Conservation (phyloP, 2,329 filamentous ascomycete species). For the Cercospora sojina region DNA sequence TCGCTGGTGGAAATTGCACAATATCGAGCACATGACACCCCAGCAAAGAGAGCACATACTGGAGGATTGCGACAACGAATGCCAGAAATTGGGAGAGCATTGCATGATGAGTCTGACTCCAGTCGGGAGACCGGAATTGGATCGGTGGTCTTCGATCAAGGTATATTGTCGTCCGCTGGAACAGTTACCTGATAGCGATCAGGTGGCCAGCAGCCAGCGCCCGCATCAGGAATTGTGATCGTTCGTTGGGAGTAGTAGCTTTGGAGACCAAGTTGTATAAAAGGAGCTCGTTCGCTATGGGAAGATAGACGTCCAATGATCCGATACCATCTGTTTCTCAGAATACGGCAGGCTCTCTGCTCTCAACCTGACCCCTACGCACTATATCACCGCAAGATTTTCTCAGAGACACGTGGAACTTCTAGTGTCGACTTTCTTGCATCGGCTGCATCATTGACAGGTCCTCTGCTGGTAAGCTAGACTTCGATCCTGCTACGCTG, state of each 20-base stretch:
- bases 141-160: too few relatives aligned
- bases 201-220: too few relatives aligned
- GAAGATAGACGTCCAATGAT: neutral
- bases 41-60: too few relatives aligned
- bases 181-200: too few relatives aligned
- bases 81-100: neutral
- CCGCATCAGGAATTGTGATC: neutral
- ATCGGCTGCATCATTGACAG: neutral
- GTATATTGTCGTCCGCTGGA: too few relatives aligned
- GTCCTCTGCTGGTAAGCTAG: too few relatives aligned
- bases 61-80: neutral
- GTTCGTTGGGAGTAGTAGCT: neutral
- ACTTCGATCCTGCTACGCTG: too few relatives aligned
- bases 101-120: too few relatives aligned
- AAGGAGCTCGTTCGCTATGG: neutral
- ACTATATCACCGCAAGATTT: neutral
- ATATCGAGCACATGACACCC: too few relatives aligned
- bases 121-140: too few relatives aligned
- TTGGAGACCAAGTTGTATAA: neutral
- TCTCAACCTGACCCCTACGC: neutral
- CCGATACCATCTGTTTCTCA: neutral
- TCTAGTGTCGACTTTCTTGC: neutral
- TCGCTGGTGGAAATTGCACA: neutral
- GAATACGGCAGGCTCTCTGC: neutral
- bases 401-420: neutral